phyloP scores from a whole-genome alignment of 2,329 filamentous ascomycete species.

The Diaporthe caulivora region DNA sequence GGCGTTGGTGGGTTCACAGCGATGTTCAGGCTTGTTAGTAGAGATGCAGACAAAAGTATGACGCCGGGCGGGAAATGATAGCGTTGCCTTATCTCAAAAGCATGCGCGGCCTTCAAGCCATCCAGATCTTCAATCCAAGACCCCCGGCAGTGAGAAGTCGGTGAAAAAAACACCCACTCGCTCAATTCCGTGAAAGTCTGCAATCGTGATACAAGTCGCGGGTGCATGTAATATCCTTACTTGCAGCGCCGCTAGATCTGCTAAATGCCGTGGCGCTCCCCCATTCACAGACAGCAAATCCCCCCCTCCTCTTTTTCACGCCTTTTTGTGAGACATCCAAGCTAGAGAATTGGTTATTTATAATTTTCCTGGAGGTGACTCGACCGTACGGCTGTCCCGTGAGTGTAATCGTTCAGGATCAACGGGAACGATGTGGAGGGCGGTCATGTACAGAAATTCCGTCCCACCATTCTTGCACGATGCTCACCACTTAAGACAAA shows the following conservation, averaged over 20 bases:
- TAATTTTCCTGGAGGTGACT: not conserved
- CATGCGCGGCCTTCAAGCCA: not conserved
- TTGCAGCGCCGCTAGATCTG: not conserved
- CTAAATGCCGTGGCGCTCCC: not conserved
- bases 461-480: not conserved
- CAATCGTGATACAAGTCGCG: constrained; percentile 11
- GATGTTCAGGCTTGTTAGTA: constrained; percentile 19
- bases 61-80: not conserved
- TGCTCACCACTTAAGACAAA: not conserved
- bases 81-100: constrained; percentile 1
- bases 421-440: not conserved
- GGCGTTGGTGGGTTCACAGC: not conserved
- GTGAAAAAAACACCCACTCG: not conserved
- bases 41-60: not conserved
- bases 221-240: constrained; percentile 29
- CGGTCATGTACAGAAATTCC: not conserved
- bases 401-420: not conserved
- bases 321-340: not conserved
- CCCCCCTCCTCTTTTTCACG: not conserved
- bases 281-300: constrained; percentile 4
- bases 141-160: constrained; percentile 5
- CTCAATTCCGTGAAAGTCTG: no score
- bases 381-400: not conserved
- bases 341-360: not conserved
- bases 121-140: not conserved